These are phyloP conservation scores for Tulasnella sp. DNA, from an alignment of 768 basidiomycete species.

Conservation along the genomic window DNA sequence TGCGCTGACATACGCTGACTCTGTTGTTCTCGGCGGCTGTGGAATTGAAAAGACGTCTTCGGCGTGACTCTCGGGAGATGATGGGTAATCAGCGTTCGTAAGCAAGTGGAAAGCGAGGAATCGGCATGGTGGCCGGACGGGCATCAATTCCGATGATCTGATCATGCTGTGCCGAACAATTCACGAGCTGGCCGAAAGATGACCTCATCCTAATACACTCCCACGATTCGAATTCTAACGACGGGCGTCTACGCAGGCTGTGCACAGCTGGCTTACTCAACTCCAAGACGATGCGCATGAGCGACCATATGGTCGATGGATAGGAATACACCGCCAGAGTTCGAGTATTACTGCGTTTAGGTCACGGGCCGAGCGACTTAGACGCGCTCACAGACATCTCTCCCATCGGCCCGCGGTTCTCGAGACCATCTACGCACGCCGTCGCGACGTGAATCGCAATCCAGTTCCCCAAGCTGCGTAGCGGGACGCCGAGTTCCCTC, in stretches of 20 bases:
- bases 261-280: neutral
- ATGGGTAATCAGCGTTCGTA: neutral
- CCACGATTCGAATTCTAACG: neutral
- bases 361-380: neutral
- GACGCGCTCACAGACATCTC: neutral
- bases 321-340: neutral
- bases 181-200: neutral
- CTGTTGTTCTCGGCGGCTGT: neutral
- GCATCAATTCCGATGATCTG: neutral
- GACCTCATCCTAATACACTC: neutral
- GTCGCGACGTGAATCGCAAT: neutral
- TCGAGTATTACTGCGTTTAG: neutral
- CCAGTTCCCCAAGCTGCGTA: neutral
- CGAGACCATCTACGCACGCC: neutral
- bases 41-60: neutral
- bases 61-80: neutral
- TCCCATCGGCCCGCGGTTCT: neutral
- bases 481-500: neutral
- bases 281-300: neutral
- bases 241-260: neutral
- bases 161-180: neutral
- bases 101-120: neutral
- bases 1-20: neutral
- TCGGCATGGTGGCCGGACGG: neutral
- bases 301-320: neutral